Evolutionary conservation across 2,329 filamentous ascomycete genomes (phyloP).

Genomic region (Intubia oerlemansii): DNA sequence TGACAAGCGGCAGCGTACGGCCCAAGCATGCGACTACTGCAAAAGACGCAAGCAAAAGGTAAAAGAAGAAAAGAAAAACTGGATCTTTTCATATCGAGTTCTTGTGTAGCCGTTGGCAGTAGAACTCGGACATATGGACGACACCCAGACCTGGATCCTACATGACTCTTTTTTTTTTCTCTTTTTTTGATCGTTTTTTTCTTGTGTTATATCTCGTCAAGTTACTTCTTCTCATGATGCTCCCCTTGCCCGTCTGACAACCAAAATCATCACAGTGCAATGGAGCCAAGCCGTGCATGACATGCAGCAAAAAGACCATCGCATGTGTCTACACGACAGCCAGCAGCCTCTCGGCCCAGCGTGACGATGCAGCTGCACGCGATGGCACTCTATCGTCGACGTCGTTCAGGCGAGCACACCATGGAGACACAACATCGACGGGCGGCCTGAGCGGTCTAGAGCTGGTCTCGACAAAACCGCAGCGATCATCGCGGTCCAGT

Average conservation of each 20-base stretch:
- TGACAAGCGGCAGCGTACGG: slow-evolving; percentile 40
- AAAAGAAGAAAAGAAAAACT: too few relatives aligned
- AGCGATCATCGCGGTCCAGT: not conserved
- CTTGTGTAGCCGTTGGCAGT: too few relatives aligned
- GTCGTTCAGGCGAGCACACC: slow-evolving; percentile 1
- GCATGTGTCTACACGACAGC: slow-evolving; percentile 17
- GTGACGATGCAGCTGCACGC: slow-evolving; percentile 1
- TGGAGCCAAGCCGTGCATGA: slow-evolving; percentile 32
- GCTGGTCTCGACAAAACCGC: too few relatives aligned
- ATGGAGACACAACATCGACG: slow-evolving; percentile 1
- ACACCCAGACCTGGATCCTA: not conserved
- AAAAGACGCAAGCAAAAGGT: slow-evolving; percentile 49
- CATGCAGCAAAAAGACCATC: slow-evolving; percentile 30
- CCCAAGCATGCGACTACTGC: slow-evolving; percentile 42
- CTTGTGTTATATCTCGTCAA: not conserved
- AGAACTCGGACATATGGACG: slow-evolving; percentile 11
- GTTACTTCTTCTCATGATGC: not conserved
- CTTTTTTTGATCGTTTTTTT: not conserved
- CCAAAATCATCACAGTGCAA: slow-evolving; percentile 28
- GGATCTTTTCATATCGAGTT: too few relatives aligned
- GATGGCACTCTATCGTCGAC: too few relatives aligned
- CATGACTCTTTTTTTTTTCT: not conserved
- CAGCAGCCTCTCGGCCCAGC: not conserved
- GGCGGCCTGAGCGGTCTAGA: too few relatives aligned
- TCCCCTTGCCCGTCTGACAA: not conserved